Base-by-base conservation (phyloP, 129 eudicot species). In the sunflower (Helianthus annuus) region DNA sequence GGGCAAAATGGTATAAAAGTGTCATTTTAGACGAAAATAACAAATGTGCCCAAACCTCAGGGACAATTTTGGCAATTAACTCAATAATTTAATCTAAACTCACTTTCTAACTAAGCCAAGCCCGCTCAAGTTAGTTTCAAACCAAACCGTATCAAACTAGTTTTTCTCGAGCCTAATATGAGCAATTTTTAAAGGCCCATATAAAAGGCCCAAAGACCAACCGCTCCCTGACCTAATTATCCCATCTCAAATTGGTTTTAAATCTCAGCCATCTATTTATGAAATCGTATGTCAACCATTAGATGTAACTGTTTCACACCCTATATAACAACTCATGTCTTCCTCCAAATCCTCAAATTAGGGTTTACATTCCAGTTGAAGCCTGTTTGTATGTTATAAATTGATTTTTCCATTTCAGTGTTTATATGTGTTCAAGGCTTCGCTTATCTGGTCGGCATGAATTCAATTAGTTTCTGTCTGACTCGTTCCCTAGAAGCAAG, bases 401-500 rank as follows among this genome's bases (percentile, higher is more conserved):
- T 6, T 42, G 46, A 9, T 42, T 42, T 42, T 58, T 24, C 64
- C 4, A 14, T 7, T 65, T 24, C n/a, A 61, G 11, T 29, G 27
- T 3, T 34, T 0, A 14, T 32, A 49, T 11, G 0, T 48, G 7
- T 0, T 8, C 2, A 12, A 73, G 58, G 83, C 84, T 86, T 83
- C 85, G 48, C 51, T 69, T 63, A 65, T 65, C 79, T 86, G 91
- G 91, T 86, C 77, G 80, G 74, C 84, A 81, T 42, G 80, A 76
- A 72, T 66, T 24, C n/a, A 27, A 55, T 71, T 16, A 38, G 60
- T 83, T 72, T 79, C 82, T 82, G 81, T 70, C 71, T 58, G 80
- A 86, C 88, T 86, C 88, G 91, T 83, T 83, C 88, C 91, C 91
- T 81, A 53, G 88, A 86, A 86, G 88, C 88, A 71, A 85, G 12